Conservation (phyloP, 108 stramenopile genomes). For the Chaetoceros tenuissimus region DNA sequence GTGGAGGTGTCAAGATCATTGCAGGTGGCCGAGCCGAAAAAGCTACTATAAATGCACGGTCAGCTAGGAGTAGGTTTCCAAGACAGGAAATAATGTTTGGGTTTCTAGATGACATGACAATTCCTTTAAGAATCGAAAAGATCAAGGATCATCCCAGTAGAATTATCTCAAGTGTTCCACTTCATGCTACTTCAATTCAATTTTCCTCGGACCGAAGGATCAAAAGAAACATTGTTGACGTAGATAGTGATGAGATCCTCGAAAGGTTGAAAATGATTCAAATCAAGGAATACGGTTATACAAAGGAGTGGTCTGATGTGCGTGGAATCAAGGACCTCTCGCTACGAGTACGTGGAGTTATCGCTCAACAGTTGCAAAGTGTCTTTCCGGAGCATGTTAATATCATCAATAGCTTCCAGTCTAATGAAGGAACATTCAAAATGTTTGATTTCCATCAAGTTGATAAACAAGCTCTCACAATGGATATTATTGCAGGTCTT, state of each 20-base stretch:
- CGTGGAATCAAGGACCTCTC: constrained; percentile 22
- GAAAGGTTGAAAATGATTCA: constrained; percentile 53
- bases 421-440: constrained; percentile 40
- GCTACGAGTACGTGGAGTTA: constrained; percentile 52
- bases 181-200: constrained; percentile 34
- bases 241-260: constrained; percentile 50
- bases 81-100: constrained; percentile 29
- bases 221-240: constrained; percentile 43
- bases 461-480: constrained; percentile 44
- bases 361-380: constrained; percentile 63
- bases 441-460: constrained; percentile 48
- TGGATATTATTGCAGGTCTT: constrained; percentile 45
- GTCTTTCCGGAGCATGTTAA: constrained; percentile 72
- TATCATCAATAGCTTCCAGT: constrained; percentile 31
- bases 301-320: constrained; percentile 53
- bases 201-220: constrained; percentile 61
- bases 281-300: constrained; percentile 57
- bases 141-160: constrained; percentile 14
- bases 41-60: not conserved
- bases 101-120: constrained; percentile 9
- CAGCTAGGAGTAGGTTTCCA: not conserved
- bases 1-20: constrained; percentile 28
- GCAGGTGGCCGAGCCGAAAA: constrained; percentile 12
- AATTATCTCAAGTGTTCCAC: constrained; percentile 18
- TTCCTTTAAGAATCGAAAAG: constrained; percentile 1